A percentile compares a stretch with the other conserved stretches of the same genome.
Evolutionary conservation across 345 rosid genomes (phyloP).

Genomic region (Citrus australasica): DNA sequence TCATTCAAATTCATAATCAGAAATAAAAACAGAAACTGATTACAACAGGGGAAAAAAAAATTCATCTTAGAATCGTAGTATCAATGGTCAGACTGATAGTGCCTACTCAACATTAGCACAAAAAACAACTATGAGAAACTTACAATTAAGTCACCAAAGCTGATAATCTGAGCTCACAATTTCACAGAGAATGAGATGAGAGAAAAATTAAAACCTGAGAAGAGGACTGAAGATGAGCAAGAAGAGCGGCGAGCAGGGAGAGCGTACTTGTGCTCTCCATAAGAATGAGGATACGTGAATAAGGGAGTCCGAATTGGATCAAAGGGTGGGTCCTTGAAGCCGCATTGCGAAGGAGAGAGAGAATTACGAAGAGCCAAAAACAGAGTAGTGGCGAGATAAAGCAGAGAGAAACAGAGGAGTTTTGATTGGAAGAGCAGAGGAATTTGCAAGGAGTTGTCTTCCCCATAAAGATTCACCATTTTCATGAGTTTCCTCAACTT

Average conservation of each 20-base stretch:
- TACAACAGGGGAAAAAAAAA: too few relatives aligned
- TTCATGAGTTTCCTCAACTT: not conserved
- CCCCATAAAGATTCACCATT: slow-evolving; percentile 15
- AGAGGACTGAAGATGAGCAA: slow-evolving; percentile 66
- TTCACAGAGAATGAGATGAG: not conserved
- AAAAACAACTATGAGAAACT: too few relatives aligned
- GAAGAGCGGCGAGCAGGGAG: slow-evolving; percentile 59
- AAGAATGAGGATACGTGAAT: slow-evolving; percentile 73
- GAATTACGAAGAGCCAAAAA: slow-evolving; percentile 49
- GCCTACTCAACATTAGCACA: too few relatives aligned
- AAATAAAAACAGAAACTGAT: too few relatives aligned
- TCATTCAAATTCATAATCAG: not conserved
- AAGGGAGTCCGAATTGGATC: slow-evolving; percentile 64
- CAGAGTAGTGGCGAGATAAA: slow-evolving; percentile 58
- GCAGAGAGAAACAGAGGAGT: slow-evolving; percentile 74
- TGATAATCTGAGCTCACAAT: not conserved
- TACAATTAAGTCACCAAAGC: not conserved
- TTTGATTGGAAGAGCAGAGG: slow-evolving; percentile 69
- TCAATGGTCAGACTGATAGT: too few relatives aligned
- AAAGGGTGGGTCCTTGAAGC: slow-evolving; percentile 69
- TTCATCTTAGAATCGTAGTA: too few relatives aligned
- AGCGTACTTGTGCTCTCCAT: slow-evolving; percentile 85
- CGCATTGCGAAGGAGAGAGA: slow-evolving; percentile 50
- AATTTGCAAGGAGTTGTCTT: slow-evolving; percentile 15
- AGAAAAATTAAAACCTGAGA: slow-evolving; percentile 44